Conservation (phyloP, 2,329 filamentous ascomycete genomes). For the Teratosphaeria pseudoeucalypti region DNA sequence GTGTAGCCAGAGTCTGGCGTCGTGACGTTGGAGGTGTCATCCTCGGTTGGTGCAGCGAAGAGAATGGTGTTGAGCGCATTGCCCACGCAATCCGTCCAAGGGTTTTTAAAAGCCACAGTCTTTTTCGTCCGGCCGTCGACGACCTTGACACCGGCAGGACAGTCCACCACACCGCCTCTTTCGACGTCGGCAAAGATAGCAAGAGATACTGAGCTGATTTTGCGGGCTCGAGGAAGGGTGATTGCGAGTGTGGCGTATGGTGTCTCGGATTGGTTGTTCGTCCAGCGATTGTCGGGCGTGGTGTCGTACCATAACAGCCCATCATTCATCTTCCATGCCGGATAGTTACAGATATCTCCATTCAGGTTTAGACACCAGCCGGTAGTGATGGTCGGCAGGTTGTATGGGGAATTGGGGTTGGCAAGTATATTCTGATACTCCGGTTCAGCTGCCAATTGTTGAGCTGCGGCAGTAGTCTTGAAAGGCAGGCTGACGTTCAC, state of each 20-base stretch:
- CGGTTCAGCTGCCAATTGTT: constrained; percentile 11
- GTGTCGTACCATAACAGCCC: constrained; percentile 33
- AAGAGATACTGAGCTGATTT: constrained; percentile 11
- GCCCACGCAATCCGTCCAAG: constrained; percentile 9
- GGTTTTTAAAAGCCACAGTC: constrained; percentile 5
- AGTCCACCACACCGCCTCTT: constrained; percentile 24
- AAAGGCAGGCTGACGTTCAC: constrained; percentile 14
- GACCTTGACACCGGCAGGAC: constrained; percentile 14
- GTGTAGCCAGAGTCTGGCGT: constrained; percentile 2
- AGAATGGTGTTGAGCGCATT: constrained; percentile 11
- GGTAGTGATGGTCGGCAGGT: constrained; percentile 27
- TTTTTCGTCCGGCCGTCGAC: constrained; percentile 2
- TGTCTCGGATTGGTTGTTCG: constrained; percentile 13
- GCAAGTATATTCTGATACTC: constrained; percentile 32
- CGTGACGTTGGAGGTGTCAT: background rate
- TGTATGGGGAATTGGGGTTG: constrained; percentile 24
- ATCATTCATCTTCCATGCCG: constrained; percentile 23
- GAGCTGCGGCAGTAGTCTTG: constrained; percentile 7
- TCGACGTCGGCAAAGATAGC: constrained; percentile 27
- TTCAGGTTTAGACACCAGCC: constrained; percentile 25
- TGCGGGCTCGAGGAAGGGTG: constrained; percentile 9
- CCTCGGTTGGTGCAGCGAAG: constrained; percentile 10
- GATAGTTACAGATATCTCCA: constrained; percentile 19
- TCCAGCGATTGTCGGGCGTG: constrained; percentile 27
- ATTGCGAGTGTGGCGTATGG: constrained; percentile 12